These are phyloP conservation scores for Fusarium sp. DNA, from an alignment of 2,329 filamentous ascomycete species.

Conservation along the genomic window DNA sequence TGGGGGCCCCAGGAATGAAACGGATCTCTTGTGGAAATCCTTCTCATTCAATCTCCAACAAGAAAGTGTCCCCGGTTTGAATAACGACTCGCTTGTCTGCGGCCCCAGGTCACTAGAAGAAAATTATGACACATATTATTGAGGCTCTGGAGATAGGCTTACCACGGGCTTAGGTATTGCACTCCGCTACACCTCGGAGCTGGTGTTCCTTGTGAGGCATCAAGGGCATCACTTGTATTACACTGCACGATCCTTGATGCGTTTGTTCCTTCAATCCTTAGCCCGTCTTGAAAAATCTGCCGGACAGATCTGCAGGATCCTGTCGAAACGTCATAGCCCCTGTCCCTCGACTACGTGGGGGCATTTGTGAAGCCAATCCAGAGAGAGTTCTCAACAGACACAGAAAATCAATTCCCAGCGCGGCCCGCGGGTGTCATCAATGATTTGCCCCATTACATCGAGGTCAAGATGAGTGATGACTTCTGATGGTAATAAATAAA, in stretches of 20 bases:
- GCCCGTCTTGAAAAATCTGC: slow-evolving; percentile 21
- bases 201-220: slow-evolving; percentile 1
- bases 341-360: slow-evolving; percentile 28
- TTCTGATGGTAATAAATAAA: neutral
- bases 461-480: slow-evolving; percentile 13
- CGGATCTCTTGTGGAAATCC: slow-evolving; percentile 4
- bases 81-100: slow-evolving; percentile 28
- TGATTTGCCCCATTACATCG: slow-evolving; percentile 22
- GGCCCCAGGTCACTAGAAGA: slow-evolving; percentile 19
- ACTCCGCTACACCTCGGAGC: neutral
- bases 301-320: slow-evolving; percentile 36
- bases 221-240: slow-evolving; percentile 1
- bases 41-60: slow-evolving; percentile 15
- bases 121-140: slow-evolving; percentile 29
- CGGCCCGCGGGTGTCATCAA: slow-evolving; percentile 22
- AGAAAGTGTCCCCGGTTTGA: slow-evolving; percentile 33
- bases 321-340: slow-evolving; percentile 35
- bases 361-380: slow-evolving; percentile 12
- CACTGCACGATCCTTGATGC: neutral
- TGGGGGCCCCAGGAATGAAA: slow-evolving; percentile 19
- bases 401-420: slow-evolving; percentile 27
- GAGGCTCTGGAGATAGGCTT: neutral
- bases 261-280: slow-evolving; percentile 7
- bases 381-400: slow-evolving; percentile 1
- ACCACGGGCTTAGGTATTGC: neutral